Percentiles rank a stretch among this genome's conserved stretches.
phyloP scores from a whole-genome alignment of 352 stramenopile species.

The Phytophthora palmivora region DNA sequence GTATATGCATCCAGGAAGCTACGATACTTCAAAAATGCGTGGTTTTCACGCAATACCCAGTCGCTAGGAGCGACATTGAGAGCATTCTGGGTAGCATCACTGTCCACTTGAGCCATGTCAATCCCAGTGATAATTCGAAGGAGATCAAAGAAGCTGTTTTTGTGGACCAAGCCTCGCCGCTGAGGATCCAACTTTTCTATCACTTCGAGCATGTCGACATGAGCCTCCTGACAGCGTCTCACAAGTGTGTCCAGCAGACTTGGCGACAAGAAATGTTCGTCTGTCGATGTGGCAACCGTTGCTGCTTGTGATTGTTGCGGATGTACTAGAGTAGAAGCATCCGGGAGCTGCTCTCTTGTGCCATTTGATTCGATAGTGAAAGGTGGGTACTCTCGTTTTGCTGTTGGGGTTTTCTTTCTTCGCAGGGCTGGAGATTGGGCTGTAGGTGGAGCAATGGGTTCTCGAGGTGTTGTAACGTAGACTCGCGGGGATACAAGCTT shows the following conservation, averaged over 20 bases:
- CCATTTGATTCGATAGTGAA: background rate
- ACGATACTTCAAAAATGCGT: slow-evolving; percentile 33
- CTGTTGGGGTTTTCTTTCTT: slow-evolving; percentile 24
- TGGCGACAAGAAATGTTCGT: slow-evolving; percentile 12
- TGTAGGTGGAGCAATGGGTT: slow-evolving; percentile 23
- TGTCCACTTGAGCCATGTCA: slow-evolving; percentile 10
- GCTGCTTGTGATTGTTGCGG: slow-evolving; percentile 19
- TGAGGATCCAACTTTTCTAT: slow-evolving; percentile 38
- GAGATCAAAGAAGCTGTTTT: slow-evolving; percentile 32
- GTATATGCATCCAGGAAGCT: slow-evolving; percentile 30
- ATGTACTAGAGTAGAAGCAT: background rate
- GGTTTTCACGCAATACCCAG: slow-evolving; percentile 21
- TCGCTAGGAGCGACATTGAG: slow-evolving; percentile 26
- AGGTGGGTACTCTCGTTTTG: slow-evolving; percentile 7
- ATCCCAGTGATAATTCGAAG: slow-evolving; percentile 37
- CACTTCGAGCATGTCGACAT: slow-evolving; percentile 35
- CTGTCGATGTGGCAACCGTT: slow-evolving; percentile 41
- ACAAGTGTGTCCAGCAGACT: slow-evolving; percentile 32
- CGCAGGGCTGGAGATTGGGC: slow-evolving; percentile 22
- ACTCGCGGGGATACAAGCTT: slow-evolving; percentile 30
- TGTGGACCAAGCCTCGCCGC: slow-evolving; percentile 33
- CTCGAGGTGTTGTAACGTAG: slow-evolving; percentile 17
- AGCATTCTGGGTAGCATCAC: slow-evolving; percentile 4
- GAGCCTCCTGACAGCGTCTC: slow-evolving; percentile 36
- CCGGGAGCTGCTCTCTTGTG: slow-evolving; percentile 22